Evolutionary conservation across 257 asterid genomes (phyloP).

Genomic region (Striga asiatica): DNA sequence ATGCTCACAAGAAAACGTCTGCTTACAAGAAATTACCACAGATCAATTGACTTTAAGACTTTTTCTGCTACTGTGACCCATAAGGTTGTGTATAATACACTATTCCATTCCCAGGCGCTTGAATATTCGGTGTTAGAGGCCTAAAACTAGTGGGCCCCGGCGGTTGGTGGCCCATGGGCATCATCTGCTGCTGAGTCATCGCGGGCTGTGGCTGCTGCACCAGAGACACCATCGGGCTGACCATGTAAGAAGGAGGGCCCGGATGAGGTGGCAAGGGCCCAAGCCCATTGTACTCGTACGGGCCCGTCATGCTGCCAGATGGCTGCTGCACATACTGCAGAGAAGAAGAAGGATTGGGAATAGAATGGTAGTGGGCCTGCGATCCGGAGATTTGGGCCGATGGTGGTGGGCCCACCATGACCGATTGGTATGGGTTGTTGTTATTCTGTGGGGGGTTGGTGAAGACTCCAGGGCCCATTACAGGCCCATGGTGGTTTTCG

Average conservation of each 20-base stretch:
- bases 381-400: conserved; percentile 32
- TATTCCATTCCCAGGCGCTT: conserved; percentile 65
- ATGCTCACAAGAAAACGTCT: background rate
- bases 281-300: conserved; percentile 47
- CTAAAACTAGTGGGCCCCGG: conserved; percentile 41
- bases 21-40: background rate
- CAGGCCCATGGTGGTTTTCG: background rate
- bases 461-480: background rate
- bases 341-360: conserved; percentile 35
- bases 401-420: conserved; percentile 6
- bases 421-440: conserved; percentile 35
- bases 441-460: background rate
- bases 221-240: conserved; percentile 42
- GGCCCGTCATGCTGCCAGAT: conserved; percentile 30
- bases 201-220: conserved; percentile 32
- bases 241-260: conserved; percentile 46
- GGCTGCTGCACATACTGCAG: conserved; percentile 63
- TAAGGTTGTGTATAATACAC: conserved; percentile 48
- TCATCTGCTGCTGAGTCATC: conserved; percentile 38
- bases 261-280: conserved; percentile 36
- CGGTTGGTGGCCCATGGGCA: conserved; percentile 33
- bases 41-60: background rate
- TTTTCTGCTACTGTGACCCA: conserved; percentile 35
- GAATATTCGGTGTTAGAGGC: conserved; percentile 42
- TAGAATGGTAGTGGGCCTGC: conserved; percentile 42